A percentile compares a stretch with the other conserved stretches of the same genome.
Evolutionary conservation across 257 asterid species (phyloP).

Genomic region (Ilex asprella): DNA sequence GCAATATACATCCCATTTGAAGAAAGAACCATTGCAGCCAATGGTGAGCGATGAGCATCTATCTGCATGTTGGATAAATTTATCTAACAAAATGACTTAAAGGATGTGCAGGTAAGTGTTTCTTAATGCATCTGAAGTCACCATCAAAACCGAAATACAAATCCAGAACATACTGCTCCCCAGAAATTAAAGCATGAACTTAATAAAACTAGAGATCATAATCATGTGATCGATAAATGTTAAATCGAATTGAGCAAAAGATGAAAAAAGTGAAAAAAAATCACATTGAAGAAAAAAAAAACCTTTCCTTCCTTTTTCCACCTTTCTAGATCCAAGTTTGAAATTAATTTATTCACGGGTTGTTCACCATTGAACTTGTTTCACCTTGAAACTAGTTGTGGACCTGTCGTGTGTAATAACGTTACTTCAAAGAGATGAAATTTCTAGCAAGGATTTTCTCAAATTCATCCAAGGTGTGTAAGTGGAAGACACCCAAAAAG

Average conservation of each 20-base stretch:
- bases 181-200: neutral
- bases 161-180: too few relatives aligned
- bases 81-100: neutral
- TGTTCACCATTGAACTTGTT: too few relatives aligned
- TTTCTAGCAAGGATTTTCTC: too few relatives aligned
- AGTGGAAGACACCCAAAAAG: too few relatives aligned
- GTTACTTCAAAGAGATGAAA: too few relatives aligned
- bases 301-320: too few relatives aligned
- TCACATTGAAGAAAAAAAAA: too few relatives aligned
- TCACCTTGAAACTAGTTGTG: too few relatives aligned
- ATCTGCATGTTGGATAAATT: slow-evolving; percentile 49
- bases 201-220: neutral
- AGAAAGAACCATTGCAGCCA: slow-evolving; percentile 77
- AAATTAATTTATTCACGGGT: too few relatives aligned
- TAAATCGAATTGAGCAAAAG: neutral
- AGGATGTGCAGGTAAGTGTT: neutral
- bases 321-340: too few relatives aligned
- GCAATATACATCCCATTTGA: slow-evolving; percentile 80
- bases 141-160: neutral
- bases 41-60: slow-evolving; percentile 88
- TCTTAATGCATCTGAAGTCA: neutral
- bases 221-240: neutral
- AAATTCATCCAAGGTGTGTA: too few relatives aligned
- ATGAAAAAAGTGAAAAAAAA: neutral
- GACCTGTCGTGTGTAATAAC: too few relatives aligned